Base-by-base conservation (phyloP, 202 grass and related monocot genomes). In the Digitaria exilis region DNA sequence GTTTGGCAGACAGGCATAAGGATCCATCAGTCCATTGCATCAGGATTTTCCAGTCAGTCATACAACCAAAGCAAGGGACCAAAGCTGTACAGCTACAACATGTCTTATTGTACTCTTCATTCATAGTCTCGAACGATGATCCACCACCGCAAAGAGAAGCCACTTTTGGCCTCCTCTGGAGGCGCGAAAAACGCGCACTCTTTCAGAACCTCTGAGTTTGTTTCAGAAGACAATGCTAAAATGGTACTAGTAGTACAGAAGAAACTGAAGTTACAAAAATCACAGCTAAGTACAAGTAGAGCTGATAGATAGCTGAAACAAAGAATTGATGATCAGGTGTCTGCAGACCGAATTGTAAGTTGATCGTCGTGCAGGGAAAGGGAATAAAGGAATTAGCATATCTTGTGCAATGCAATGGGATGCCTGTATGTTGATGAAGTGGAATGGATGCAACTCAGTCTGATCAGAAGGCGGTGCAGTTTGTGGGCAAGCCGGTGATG, bases 401-500 rank as follows among this genome's bases (percentile, higher is more conserved):
- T n/a, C n/a, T 19, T 30, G 29, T 7, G 35, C 39, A n/a, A n/a
- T n/a, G n/a, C n/a, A n/a, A n/a, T 55, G 8, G 8, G 17, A 19
- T 34, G 65, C 24, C 32, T 34, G 39, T 26, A 37, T 17, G 65
- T 48, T 45, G 59, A 62, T 42, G 34, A 66, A 25, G 13, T 22
- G 4, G 4, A 11, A 13, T 13, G 0, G 37, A 51, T n/a, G n/a
- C n/a, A n/a, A n/a, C n/a, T n/a, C 24, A 6, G 15, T 28, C 57
- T 6, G 35, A 37, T 85, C 70, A 93, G 88, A 97, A 88, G 21
- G 39, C 54, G 7, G 90, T 83, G 87, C 95, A 98, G 66, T 91
- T 93, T 41, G 65, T 80, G 14, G 95, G 95, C 69, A 98, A 65
- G 5, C 95, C 95, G 0, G 95, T 98, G 84, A 84, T 21, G 4